Evolutionary conservation across 768 basidiomycete species (phyloP).

Genomic region (Agrocybe praecox): DNA sequence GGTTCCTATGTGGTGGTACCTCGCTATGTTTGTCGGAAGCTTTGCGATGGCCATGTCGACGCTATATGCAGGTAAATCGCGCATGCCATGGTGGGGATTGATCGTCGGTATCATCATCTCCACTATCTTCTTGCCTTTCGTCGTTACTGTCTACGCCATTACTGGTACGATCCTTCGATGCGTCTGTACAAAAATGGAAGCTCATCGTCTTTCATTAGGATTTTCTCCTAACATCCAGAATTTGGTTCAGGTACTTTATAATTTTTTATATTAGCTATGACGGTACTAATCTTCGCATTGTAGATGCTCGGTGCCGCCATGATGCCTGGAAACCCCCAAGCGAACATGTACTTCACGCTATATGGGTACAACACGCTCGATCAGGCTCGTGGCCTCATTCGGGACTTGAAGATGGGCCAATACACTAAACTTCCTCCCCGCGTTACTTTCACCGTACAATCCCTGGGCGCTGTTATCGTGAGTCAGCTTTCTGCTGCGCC

Average conservation of each 20-base stretch:
- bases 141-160: slow-evolving; percentile 55
- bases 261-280: neutral
- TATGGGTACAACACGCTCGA: slow-evolving; percentile 49
- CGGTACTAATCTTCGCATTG: neutral
- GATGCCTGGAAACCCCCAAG: slow-evolving; percentile 49
- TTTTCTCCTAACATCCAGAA: slow-evolving; percentile 38
- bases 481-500: no score
- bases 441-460: slow-evolving; percentile 62
- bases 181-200: no score
- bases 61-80: slow-evolving; percentile 54
- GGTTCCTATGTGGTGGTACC: slow-evolving; percentile 56
- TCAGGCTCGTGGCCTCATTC: slow-evolving; percentile 54
- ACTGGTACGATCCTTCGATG: no score
- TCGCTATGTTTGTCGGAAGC: slow-evolving; percentile 40
- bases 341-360: slow-evolving; percentile 51
- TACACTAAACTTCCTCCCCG: slow-evolving; percentile 66
- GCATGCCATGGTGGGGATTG: slow-evolving; percentile 63
- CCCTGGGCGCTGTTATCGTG: slow-evolving; percentile 57
- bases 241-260: slow-evolving; percentile 29
- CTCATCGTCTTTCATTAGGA: no score
- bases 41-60: slow-evolving; percentile 57
- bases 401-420: slow-evolving; percentile 60
- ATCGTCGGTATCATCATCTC: slow-evolving; percentile 56
- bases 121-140: slow-evolving; percentile 49
- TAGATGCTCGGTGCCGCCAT: slow-evolving; percentile 53